Conservation (phyloP, 371 early-diverging fungal species). For the Scutellospora calospora region DNA sequence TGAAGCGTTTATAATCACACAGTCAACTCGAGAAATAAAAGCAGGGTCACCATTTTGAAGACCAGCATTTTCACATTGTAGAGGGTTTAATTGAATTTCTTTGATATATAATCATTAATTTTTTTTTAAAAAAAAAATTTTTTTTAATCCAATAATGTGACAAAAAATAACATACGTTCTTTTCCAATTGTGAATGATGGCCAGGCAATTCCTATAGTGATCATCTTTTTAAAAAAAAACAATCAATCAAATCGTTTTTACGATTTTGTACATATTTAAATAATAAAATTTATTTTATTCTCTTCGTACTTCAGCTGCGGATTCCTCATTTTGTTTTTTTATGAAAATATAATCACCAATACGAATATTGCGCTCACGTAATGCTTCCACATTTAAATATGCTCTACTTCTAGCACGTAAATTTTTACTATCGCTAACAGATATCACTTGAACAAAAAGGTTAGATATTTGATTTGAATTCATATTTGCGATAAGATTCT, state of each 20-base stretch:
- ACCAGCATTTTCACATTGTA: slow-evolving; percentile 37
- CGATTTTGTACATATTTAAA: not conserved
- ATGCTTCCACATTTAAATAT: slow-evolving; percentile 58
- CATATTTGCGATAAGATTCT: no score
- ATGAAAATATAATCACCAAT: slow-evolving; percentile 67
- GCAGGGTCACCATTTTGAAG: slow-evolving; percentile 35
- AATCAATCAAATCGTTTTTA: not conserved
- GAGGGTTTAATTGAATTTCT: slow-evolving; percentile 49
- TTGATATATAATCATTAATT: not conserved
- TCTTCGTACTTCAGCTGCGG: not conserved
- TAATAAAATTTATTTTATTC: slow-evolving; percentile 28
- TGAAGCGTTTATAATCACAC: not conserved
- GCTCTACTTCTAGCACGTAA: slow-evolving; percentile 46
- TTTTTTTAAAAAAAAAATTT: not conserved
- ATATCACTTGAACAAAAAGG: not conserved
- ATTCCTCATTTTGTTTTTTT: slow-evolving; percentile 43
- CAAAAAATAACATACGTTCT: slow-evolving; percentile 46
- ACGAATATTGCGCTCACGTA: slow-evolving; percentile 56
- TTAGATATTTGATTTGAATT: not conserved
- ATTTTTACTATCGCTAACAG: not conserved
- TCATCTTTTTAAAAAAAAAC: not conserved
- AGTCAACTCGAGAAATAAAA: slow-evolving; percentile 5
- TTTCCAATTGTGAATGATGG: slow-evolving; percentile 55
- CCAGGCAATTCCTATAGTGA: slow-evolving; percentile 58
- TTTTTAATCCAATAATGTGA: not conserved